These are phyloP conservation scores for Inga oerstediana DNA, from an alignment of 306 rosid species.

Conservation along the genomic window DNA sequence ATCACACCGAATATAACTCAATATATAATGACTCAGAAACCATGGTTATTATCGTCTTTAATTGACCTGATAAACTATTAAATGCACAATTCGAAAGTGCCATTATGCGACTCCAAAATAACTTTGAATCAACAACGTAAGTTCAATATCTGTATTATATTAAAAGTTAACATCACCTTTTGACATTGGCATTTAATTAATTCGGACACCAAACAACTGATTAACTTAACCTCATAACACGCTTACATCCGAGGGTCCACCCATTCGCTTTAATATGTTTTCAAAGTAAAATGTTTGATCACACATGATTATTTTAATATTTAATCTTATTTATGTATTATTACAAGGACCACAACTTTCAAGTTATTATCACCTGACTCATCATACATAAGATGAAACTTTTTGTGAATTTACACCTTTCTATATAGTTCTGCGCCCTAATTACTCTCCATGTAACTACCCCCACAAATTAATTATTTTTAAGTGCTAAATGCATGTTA, in stretches of 20 bases:
- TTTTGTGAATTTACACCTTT: not conserved
- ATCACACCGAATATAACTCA: not conserved
- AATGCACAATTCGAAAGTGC: slow-evolving; percentile 13
- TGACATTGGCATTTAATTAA: slow-evolving; percentile 36
- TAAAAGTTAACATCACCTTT: slow-evolving; percentile 29
- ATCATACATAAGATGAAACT: slow-evolving; percentile 14
- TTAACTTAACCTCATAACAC: slow-evolving; percentile 33
- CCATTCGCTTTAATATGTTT: slow-evolving; percentile 32
- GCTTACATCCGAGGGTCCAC: slow-evolving; percentile 47
- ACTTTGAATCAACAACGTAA: slow-evolving; percentile 16
- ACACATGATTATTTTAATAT: not conserved
- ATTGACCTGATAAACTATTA: slow-evolving; percentile 31
- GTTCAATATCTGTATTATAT: slow-evolving; percentile 31
- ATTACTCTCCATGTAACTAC: not conserved
- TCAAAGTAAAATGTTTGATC: slow-evolving; percentile 11
- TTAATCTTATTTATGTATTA: not conserved
- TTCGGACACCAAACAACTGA: slow-evolving; percentile 42
- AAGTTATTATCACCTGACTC: not conserved
- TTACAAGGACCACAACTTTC: not conserved
- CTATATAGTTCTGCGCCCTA: not conserved
- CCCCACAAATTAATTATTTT: not conserved
- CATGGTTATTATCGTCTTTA: slow-evolving; percentile 9
- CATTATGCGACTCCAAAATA: slow-evolving; percentile 17
- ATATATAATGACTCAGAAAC: not conserved
- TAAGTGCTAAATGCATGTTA: not conserved